These are phyloP conservation scores for Rubus parviflorus DNA, from an alignment of 306 rosid species.

Conservation along the genomic window DNA sequence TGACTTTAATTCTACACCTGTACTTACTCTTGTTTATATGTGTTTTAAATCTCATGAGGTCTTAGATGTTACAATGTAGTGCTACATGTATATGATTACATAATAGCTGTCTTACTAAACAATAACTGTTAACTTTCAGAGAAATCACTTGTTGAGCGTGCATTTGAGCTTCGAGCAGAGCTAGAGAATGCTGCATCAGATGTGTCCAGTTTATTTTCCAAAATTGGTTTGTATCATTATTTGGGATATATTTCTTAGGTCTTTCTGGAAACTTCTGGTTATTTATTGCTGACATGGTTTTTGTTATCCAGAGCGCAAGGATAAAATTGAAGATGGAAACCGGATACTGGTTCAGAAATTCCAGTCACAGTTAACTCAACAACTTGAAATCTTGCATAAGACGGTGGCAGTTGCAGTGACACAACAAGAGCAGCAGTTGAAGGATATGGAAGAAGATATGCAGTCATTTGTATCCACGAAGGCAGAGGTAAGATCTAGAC, in stretches of 20 bases:
- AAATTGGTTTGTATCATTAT: conserved; percentile 69
- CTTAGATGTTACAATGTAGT: background rate
- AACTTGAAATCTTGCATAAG: conserved; percentile 91
- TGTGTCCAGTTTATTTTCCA: conserved; percentile 79
- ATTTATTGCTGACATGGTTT: conserved; percentile 14
- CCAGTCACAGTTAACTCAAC: conserved; percentile 81
- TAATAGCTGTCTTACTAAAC: background rate
- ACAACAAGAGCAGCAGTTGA: conserved; percentile 85
- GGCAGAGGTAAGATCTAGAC: conserved; percentile 53
- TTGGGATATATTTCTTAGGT: background rate
- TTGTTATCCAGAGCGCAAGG: conserved; percentile 69
- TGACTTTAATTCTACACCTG: background rate
- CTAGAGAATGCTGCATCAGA: conserved; percentile 96
- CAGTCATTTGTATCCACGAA: conserved; percentile 83
- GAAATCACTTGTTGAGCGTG: conserved; percentile 80
- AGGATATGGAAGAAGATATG: conserved; percentile 94
- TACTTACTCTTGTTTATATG: background rate
- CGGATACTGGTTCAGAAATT: conserved; percentile 69
- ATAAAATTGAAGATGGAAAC: conserved; percentile 85
- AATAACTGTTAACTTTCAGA: conserved; percentile 43
- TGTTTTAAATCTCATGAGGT: background rate
- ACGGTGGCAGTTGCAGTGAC: conserved; percentile 86
- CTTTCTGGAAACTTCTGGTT: conserved; percentile 14
- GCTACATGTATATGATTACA: background rate
- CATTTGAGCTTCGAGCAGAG: conserved; percentile 88